Conservation (phyloP, 2,329 filamentous ascomycete genomes). For the Coniella lustricola region DNA sequence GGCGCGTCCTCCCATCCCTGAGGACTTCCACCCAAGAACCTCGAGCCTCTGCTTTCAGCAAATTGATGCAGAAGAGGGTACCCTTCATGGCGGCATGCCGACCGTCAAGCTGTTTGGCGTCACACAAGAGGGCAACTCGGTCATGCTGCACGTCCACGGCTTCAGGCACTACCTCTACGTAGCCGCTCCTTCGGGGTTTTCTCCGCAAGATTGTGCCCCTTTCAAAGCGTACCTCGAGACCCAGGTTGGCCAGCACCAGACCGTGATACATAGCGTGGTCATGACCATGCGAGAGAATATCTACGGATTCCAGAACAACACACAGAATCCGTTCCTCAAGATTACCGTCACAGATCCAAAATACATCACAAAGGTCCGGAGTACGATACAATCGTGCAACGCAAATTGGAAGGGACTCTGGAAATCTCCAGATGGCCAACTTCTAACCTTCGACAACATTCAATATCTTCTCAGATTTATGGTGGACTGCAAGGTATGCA, state of each 20-base stretch:
- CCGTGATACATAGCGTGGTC: slow-evolving; percentile 71
- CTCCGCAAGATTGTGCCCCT: slow-evolving; percentile 65
- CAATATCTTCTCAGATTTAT: slow-evolving; percentile 95
- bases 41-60: slow-evolving; percentile 85
- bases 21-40: slow-evolving; percentile 46
- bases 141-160: slow-evolving; percentile 88
- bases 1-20: slow-evolving; percentile 53
- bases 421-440: slow-evolving; percentile 60
- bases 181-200: slow-evolving; percentile 77
- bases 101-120: slow-evolving; percentile 92
- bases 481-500: slow-evolving; percentile 80
- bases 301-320: slow-evolving; percentile 89
- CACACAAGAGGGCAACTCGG: slow-evolving; percentile 75
- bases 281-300: slow-evolving; percentile 85
- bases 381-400: slow-evolving; percentile 63
- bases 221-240: slow-evolving; percentile 78
- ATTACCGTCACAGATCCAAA: slow-evolving; percentile 89
- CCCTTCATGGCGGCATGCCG: slow-evolving; percentile 64
- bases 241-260: slow-evolving; percentile 65
- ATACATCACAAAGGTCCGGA: slow-evolving; percentile 68
- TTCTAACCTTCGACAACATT: slow-evolving; percentile 92
- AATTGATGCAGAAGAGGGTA: slow-evolving; percentile 91
- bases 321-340: slow-evolving; percentile 85
- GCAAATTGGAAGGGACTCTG: slow-evolving; percentile 91
- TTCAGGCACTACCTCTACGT: slow-evolving; percentile 97